Conservation (phyloP, 768 basidiomycete species). For the Tephrocybe sp. region DNA sequence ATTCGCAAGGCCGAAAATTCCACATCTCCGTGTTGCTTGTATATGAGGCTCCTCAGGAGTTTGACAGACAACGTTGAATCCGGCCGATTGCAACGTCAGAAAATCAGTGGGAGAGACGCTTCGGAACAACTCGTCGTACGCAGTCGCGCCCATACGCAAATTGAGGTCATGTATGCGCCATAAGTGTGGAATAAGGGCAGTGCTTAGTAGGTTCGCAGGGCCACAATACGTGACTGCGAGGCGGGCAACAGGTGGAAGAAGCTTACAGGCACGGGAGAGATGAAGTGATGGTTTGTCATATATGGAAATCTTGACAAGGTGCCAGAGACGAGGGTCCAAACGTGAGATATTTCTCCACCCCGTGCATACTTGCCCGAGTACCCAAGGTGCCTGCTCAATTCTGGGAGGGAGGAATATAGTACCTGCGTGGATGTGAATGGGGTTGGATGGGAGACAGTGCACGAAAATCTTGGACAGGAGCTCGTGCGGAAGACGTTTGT, state of each 20-base stretch:
- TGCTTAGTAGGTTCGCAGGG: background rate
- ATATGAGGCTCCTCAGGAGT: background rate
- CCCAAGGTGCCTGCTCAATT: constrained; percentile 2
- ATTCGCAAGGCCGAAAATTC: constrained; percentile 2
- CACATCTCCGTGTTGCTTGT: background rate
- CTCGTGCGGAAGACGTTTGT: constrained; percentile 12
- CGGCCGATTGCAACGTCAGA: background rate
- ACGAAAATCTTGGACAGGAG: constrained; percentile 11
- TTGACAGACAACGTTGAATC: background rate
- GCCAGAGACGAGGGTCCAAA: constrained; percentile 8
- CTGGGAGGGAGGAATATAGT: background rate
- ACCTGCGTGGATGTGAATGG: background rate
- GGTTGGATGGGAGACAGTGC: background rate
- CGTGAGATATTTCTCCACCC: constrained; percentile 10
- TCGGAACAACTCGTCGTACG: constrained; percentile 2
- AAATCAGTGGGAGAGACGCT: background rate
- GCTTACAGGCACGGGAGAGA: constrained; percentile 3
- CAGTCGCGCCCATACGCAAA: background rate
- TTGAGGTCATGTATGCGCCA: constrained; percentile 6
- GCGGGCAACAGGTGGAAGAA: constrained; percentile 3
- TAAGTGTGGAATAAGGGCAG: constrained; percentile 3
- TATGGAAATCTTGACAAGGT: background rate
- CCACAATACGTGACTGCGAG: background rate
- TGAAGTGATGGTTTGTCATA: background rate
- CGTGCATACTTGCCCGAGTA: constrained; percentile 10